These are phyloP conservation scores for Plectosphaerella plurivora DNA, from an alignment of 2,329 filamentous ascomycete genomes.

Conservation along the genomic window DNA sequence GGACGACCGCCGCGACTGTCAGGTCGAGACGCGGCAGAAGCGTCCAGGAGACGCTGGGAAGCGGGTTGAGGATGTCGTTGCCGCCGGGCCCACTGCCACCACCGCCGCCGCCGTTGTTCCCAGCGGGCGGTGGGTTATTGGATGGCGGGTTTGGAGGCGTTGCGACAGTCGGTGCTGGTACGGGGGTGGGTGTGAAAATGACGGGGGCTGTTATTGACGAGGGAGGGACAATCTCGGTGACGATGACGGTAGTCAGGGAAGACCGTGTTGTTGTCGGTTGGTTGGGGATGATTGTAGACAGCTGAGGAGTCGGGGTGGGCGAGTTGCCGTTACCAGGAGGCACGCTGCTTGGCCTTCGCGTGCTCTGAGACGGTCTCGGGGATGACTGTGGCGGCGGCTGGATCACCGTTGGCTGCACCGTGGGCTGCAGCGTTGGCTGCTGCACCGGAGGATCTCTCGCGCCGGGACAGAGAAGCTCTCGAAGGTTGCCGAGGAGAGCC, in stretches of 20 bases:
- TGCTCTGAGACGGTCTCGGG: not conserved
- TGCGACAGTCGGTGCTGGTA: not conserved
- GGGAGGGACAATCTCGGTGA: too few relatives aligned
- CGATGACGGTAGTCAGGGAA: not conserved
- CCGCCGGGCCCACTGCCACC: constrained; percentile 3
- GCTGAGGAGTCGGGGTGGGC: not conserved
- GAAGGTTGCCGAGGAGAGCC: constrained; percentile 29
- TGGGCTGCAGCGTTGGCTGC: not conserved
- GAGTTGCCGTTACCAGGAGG: too few relatives aligned
- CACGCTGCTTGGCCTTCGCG: not conserved
- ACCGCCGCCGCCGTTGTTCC: constrained; percentile 6
- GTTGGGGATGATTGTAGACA: not conserved
- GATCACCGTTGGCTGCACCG: not conserved
- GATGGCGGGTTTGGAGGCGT: too few relatives aligned
- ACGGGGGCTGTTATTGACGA: not conserved
- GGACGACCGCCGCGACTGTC: not conserved
- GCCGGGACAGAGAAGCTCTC: constrained; percentile 27
- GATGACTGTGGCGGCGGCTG: not conserved
- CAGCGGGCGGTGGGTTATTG: not conserved
- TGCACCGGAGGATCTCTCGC: not conserved
- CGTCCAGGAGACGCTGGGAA: not conserved
- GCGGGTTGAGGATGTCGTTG: not conserved
- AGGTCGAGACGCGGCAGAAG: not conserved
- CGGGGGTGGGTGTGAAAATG: not conserved
- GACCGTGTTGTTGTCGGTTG: not conserved